Evolutionary conservation across 495 filamentous ascomycete species (phyloP).

Genomic region (Neurospora intermedia): DNA sequence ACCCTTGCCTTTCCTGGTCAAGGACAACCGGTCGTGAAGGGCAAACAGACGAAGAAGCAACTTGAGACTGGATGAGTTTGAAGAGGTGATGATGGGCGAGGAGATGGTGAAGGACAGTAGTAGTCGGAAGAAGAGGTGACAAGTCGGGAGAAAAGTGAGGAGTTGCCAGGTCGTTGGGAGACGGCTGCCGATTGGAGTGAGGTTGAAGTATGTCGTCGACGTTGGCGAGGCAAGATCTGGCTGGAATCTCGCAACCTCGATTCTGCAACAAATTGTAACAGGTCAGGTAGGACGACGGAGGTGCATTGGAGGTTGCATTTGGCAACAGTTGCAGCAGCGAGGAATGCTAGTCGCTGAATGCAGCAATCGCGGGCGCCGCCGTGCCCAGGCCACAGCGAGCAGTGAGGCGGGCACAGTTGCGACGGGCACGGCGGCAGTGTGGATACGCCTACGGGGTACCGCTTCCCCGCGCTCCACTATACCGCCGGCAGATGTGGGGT

Average conservation of each 20-base stretch:
- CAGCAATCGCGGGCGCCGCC: background rate
- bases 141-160: background rate
- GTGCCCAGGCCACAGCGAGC: background rate
- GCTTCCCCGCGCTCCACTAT: background rate
- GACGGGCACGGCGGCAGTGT: background rate
- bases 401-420: background rate
- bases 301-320: background rate
- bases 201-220: background rate
- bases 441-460: background rate
- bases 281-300: background rate
- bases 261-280: background rate
- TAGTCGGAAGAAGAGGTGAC: background rate
- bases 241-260: background rate
- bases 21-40: background rate
- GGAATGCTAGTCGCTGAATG: background rate
- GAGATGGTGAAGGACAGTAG: background rate
- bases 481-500: background rate
- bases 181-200: background rate
- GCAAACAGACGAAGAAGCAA: background rate
- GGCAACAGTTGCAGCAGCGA: background rate
- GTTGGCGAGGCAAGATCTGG: background rate
- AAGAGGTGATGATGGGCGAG: background rate
- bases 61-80: background rate
- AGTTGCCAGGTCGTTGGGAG: background rate
- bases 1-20: background rate